Evolutionary conservation across 1,139 yeast genomes (phyloP).

Genomic region (Blastobotrys aristatus): DNA sequence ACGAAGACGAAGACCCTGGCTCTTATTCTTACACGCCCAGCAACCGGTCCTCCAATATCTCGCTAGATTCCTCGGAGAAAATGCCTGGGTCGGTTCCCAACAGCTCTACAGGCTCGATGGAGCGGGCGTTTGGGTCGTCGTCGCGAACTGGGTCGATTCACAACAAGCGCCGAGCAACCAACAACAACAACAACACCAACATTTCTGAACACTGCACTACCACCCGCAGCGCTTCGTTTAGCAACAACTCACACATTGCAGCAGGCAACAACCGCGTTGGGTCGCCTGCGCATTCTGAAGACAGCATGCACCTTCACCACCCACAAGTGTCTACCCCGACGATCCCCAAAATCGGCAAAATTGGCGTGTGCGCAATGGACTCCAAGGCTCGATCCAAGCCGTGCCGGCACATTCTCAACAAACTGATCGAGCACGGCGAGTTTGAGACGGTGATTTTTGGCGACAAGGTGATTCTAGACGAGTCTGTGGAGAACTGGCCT

Average conservation of each 20-base stretch:
- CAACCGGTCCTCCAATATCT: constrained; percentile 7
- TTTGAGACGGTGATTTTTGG: constrained; percentile 97
- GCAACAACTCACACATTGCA: not conserved
- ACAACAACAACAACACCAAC: not conserved
- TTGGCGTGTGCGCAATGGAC: constrained; percentile 99
- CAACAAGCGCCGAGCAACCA: not conserved
- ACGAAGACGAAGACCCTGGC: constrained; percentile 9
- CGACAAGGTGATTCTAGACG: constrained; percentile 94
- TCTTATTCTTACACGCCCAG: constrained; percentile 11
- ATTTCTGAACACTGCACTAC: no score
- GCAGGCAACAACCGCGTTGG: not conserved
- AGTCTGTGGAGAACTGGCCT: constrained; percentile 92
- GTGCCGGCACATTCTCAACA: constrained; percentile 81
- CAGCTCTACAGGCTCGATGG: not conserved
- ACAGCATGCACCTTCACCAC: not conserved
- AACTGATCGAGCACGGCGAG: constrained; percentile 88
- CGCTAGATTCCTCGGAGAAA: not conserved
- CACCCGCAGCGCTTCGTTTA: not conserved
- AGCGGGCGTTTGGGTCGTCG: not conserved
- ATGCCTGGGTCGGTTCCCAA: not conserved
- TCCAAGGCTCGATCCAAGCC: constrained; percentile 95
- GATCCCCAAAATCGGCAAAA: constrained; percentile 76
- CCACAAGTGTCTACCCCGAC: not conserved
- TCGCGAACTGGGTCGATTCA: not conserved
- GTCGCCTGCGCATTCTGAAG: not conserved